Evolutionary conservation across 352 stramenopile species (phyloP), one percentile per base, ranked within the genome.

Genomic region (Globisporangium perplexum): DNA sequence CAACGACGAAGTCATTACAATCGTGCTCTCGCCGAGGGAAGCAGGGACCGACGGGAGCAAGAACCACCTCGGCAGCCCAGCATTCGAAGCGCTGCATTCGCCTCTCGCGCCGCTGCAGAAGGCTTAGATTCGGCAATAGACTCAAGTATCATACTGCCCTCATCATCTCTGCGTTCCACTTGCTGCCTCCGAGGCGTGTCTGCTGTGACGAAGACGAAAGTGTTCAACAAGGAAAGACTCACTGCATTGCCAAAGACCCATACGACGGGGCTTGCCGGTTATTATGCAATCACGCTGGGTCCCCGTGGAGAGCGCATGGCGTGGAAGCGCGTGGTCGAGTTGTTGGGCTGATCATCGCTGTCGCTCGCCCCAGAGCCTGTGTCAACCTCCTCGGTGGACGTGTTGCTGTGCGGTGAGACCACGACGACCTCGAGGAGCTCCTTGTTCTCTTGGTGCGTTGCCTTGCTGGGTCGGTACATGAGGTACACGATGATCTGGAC

Each of bases 401-500:
- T 55, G 49, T 46, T 65, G 62, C 45, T 65, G 52, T 22, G 56
- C 18, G 45, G 47, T 10, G 47, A 52, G 18, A 30, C 17, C 4
- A 48, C 38, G n/a, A 56, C 20, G 47, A 53, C 47, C 20, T 53
- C 47, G 4, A 53, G 47, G 2, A 53, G 47, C 47, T 53, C 47
- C 33, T 53, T 53, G 47, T 30, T 33, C 31, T 53, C 47, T 1
- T 53, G 22, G 15, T 23, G 44, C 22, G 23, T n/a, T 4, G 7
- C 20, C 22, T 50, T 50, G n/a, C 24, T 45, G 7, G 44, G 35
- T 26, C 47, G 26, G 45, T 53, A 77, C 2, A 72, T 31, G n/a
- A 71, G 47, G 54, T 75, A 77, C 23, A 80, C 50, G 23, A 59
- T 47, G 52, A 83, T 69, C 53, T 77, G 72, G 17, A 68, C 22